phyloP scores from a whole-genome alignment of 2,329 filamentous ascomycete genomes.

The Fusarium duplospermum region DNA sequence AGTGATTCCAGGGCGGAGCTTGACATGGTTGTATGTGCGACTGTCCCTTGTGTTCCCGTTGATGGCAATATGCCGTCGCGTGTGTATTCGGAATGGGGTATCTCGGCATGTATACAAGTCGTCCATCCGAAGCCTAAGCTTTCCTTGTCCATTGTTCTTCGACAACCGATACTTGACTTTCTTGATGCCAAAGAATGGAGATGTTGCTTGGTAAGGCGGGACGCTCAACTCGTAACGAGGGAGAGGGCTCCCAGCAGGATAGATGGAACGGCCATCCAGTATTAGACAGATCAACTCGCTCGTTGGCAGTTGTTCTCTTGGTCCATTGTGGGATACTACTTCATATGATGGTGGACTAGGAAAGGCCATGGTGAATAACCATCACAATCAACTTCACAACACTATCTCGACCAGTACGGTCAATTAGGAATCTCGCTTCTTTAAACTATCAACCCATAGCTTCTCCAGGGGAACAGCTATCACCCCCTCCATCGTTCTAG shows the following conservation, averaged over 20 bases:
- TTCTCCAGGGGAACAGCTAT: background rate
- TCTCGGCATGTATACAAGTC: background rate
- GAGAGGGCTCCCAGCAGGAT: background rate
- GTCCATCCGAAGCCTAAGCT: background rate
- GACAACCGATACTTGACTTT: background rate
- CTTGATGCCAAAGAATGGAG: background rate
- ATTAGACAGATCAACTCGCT: background rate
- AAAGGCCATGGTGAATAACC: background rate
- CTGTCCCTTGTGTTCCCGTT: background rate
- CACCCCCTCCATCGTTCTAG: background rate
- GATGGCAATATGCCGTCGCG: background rate
- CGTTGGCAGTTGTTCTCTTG: background rate
- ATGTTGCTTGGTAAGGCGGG: background rate
- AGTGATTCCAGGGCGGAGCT: background rate
- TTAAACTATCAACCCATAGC: background rate
- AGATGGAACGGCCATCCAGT: background rate
- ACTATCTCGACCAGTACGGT: background rate
- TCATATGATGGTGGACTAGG: background rate
- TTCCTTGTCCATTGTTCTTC: background rate
- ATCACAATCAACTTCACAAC: background rate
- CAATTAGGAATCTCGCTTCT: background rate
- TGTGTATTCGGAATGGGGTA: background rate
- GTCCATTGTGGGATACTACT: background rate
- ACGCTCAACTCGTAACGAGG: background rate
- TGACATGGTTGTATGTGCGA: background rate